Percentiles rank a stretch among this genome's conserved stretches.
These are phyloP conservation scores for Hibiscus tridactylites DNA, from an alignment of 345 rosid genomes.

Conservation along the genomic window DNA sequence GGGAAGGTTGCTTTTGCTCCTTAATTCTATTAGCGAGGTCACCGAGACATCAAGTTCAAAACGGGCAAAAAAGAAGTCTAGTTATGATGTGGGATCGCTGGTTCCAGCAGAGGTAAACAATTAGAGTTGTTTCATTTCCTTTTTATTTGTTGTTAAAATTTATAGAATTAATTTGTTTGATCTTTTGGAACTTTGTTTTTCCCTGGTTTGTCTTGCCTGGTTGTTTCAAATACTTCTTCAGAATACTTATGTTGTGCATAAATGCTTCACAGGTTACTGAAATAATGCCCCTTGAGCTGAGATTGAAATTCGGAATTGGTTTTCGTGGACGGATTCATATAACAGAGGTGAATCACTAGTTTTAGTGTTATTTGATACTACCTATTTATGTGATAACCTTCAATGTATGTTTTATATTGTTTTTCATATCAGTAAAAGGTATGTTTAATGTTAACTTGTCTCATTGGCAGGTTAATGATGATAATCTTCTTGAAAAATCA, in stretches of 20 bases:
- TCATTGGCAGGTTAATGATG: slow-evolving; percentile 50
- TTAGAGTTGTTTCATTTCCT: not conserved
- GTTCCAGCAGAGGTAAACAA: slow-evolving; percentile 74
- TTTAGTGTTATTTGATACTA: slow-evolving; percentile 12
- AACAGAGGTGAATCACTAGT: slow-evolving; percentile 61
- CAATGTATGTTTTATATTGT: not conserved
- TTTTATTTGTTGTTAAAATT: not conserved
- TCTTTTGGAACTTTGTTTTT: not conserved
- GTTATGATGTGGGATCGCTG: slow-evolving; percentile 62
- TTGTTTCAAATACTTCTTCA: not conserved
- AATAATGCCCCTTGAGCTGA: slow-evolving; percentile 71
- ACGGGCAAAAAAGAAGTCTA: slow-evolving; percentile 71
- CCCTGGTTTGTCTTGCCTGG: not conserved
- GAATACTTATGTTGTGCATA: slow-evolving; percentile 1
- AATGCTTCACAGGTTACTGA: slow-evolving; percentile 64
- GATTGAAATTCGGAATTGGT: slow-evolving; percentile 75
- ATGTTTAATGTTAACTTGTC: slow-evolving; percentile 16
- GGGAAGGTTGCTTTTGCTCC: slow-evolving; percentile 82
- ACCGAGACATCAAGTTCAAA: slow-evolving; percentile 64
- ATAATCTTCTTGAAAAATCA: slow-evolving; percentile 41
- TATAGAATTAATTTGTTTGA: not conserved
- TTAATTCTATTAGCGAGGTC: slow-evolving; percentile 49
- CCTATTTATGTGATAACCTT: slow-evolving; percentile 5
- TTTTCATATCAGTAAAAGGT: slow-evolving; percentile 3
- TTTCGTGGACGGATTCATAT: slow-evolving; percentile 74